These are phyloP conservation scores for Theobroma grandiflorum DNA, from an alignment of 441 rosid species.

Conservation along the genomic window DNA sequence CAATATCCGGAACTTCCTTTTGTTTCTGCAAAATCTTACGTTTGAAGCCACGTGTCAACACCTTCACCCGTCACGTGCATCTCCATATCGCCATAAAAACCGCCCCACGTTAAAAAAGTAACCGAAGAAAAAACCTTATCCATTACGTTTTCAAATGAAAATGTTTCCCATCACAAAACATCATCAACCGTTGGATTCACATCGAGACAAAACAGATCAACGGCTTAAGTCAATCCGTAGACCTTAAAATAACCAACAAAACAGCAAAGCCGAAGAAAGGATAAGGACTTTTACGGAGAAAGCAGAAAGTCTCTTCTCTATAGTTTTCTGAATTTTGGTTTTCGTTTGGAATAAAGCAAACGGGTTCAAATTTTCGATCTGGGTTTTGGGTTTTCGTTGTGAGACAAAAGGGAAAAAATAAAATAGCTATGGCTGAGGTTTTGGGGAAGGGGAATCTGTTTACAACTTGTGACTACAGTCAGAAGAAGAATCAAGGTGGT, in stretches of 20 bases:
- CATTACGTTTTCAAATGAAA: not conserved
- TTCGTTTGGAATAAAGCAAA: not conserved
- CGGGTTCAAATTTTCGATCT: not conserved
- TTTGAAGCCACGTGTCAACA: conserved; percentile 32
- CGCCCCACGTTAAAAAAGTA: too few relatives aligned
- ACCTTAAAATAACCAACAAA: conserved; percentile 27
- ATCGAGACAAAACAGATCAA: conserved; percentile 24
- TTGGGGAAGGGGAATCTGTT: conserved; percentile 54
- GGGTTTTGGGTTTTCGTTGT: conserved; percentile 13
- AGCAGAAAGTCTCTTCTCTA: not conserved
- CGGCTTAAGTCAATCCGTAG: conserved; percentile 27
- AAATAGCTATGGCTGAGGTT: conserved; percentile 54
- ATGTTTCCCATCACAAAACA: not conserved
- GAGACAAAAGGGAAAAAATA: not conserved
- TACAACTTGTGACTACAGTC: conserved; percentile 27
- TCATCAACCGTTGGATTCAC: conserved; percentile 40
- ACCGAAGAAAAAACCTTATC: too few relatives aligned
- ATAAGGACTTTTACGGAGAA: not conserved
- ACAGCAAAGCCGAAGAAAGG: not conserved
- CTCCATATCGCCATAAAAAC: too few relatives aligned
- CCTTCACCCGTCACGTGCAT: not conserved
- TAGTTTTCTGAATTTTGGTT: conserved; percentile 20
- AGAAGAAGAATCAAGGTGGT: conserved; percentile 30
- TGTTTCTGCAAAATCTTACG: not conserved
- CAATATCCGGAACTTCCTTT: conserved; percentile 26